phyloP scores from a whole-genome alignment of 768 basidiomycete species.

The Hypholoma sublateritium region DNA sequence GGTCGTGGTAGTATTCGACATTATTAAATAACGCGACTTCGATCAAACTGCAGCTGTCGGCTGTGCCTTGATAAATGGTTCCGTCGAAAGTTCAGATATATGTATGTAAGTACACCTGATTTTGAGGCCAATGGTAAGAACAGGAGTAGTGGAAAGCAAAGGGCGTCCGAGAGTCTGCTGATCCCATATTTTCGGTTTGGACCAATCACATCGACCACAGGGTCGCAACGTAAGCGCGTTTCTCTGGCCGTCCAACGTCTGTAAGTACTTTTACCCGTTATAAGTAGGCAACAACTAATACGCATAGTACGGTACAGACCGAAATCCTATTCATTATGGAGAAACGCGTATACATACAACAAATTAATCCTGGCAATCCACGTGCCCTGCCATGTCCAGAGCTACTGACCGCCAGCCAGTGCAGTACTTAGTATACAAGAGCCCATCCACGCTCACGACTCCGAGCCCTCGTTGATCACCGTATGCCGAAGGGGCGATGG shows the following conservation, averaged over 20 bases:
- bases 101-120: no score
- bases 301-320: neutral
- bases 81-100: no score
- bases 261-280: no score
- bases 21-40: neutral
- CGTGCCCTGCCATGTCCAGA: neutral
- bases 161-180: neutral
- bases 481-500: neutral
- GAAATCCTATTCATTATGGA: conserved; percentile 1
- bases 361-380: neutral
- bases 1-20: conserved; percentile 13
- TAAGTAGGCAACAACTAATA: no score
- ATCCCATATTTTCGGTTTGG: neutral
- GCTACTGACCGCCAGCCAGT: neutral
- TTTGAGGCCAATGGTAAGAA: neutral
- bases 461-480: neutral
- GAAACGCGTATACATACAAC: conserved; percentile 1
- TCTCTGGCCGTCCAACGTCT: no score
- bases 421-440: neutral
- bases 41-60: neutral
- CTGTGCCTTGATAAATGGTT: neutral
- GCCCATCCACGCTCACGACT: neutral
- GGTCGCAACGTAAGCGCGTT: neutral
- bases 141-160: neutral
- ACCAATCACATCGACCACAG: conserved; percentile 2